Conservation (phyloP, 805 yeast genomes). For the Candida oleophila region DNA sequence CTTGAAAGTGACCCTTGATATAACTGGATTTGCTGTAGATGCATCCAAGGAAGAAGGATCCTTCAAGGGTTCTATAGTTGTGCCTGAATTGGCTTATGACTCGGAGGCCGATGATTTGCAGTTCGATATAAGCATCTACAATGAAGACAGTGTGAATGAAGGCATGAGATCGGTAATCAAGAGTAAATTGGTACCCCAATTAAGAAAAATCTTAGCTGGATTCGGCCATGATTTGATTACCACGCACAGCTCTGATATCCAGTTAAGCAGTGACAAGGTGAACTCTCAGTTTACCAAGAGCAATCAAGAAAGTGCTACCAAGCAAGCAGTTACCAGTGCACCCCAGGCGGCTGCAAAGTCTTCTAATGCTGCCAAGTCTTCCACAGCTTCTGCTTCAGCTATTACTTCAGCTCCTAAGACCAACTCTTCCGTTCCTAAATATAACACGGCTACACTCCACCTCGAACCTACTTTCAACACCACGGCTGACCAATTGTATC, state of each 20-base stretch:
- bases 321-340: constrained; percentile 6
- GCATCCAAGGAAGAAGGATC: constrained; percentile 28
- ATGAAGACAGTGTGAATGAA: constrained; percentile 47
- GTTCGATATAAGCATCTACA: constrained; percentile 69
- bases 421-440: constrained; percentile 47
- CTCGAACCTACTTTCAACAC: constrained; percentile 82
- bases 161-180: constrained; percentile 53
- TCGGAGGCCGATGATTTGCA: constrained; percentile 83
- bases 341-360: not conserved
- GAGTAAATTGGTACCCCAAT: constrained; percentile 60
- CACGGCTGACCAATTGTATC: constrained; percentile 80
- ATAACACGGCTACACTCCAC: constrained; percentile 78
- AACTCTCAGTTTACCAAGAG: constrained; percentile 44
- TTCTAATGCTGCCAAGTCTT: constrained; percentile 12
- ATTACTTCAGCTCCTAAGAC: constrained; percentile 10
- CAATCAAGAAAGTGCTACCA: constrained; percentile 45
- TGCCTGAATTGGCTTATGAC: constrained; percentile 95
- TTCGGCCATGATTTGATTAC: constrained; percentile 79
- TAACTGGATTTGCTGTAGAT: constrained; percentile 42
- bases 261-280: constrained; percentile 54
- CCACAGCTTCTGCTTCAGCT: constrained; percentile 1
- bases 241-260: constrained; percentile 83
- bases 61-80: constrained; percentile 68
- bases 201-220: constrained; percentile 55
- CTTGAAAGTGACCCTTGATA: constrained; percentile 61